A percentile compares a stretch with the other conserved stretches of the same genome.
Evolutionary conservation across 305 asterid genomes (phyloP).

Genomic region (Fraxinus paxiana): DNA sequence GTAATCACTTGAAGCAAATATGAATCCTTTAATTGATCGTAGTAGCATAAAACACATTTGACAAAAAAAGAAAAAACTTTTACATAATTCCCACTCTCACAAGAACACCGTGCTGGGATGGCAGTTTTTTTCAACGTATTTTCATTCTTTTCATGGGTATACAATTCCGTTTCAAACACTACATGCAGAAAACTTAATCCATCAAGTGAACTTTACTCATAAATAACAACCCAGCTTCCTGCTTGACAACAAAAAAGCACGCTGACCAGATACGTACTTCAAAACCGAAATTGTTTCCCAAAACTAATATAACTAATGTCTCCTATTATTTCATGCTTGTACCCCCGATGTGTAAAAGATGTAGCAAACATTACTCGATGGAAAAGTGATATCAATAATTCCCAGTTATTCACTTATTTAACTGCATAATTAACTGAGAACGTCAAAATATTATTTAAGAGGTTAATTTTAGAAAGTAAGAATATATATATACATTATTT

Average conservation of each 20-base stretch:
- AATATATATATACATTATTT: background rate
- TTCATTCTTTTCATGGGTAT: background rate
- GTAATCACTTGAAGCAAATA: background rate
- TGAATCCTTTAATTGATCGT: background rate
- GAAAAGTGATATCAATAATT: background rate
- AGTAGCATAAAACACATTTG: background rate
- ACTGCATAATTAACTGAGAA: background rate
- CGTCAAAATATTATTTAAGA: background rate
- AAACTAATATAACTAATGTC: background rate
- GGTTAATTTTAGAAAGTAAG: background rate
- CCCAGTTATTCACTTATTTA: background rate
- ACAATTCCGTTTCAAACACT: background rate
- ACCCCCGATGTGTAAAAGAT: background rate
- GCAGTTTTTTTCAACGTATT: background rate
- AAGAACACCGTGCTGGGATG: background rate
- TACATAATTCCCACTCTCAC: background rate
- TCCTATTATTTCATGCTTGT: background rate
- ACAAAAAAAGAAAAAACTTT: background rate
- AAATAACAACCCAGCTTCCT: background rate
- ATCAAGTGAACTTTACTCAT: background rate
- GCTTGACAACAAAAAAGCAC: slow-evolving; percentile 6
- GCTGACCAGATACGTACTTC: slow-evolving; percentile 13
- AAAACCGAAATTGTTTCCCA: slow-evolving; percentile 1
- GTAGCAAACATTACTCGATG: background rate
- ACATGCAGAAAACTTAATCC: background rate